Conservation (phyloP, 2,329 filamentous ascomycete species). For the Nothophaeocryptopus gaeumannii region DNA sequence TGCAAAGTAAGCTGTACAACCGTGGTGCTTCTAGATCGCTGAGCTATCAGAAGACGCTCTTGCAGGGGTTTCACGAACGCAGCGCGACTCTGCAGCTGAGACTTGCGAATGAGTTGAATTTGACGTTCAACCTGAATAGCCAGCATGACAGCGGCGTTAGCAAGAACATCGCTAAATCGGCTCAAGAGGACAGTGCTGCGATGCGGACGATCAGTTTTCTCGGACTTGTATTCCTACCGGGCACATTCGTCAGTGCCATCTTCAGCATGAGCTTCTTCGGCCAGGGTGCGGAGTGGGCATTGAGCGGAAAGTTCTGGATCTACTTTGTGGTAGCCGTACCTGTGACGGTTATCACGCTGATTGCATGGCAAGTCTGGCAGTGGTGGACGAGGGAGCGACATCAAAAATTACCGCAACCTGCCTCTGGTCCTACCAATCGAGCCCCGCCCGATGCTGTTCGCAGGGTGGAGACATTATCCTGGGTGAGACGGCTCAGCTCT, state of each 20-base stretch:
- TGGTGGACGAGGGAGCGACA: too few species aligned
- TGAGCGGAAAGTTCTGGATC: conserved; percentile 5
- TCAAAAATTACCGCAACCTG: too few species aligned
- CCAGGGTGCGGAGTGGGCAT: background rate
- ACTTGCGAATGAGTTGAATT: conserved; percentile 6
- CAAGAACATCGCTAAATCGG: conserved; percentile 4
- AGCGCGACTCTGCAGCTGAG: background rate
- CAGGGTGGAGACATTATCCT: too few species aligned
- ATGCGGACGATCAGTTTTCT: conserved; percentile 7
- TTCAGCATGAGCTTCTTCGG: conserved; percentile 13
- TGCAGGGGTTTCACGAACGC: conserved; percentile 5
- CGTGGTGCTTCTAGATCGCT: background rate
- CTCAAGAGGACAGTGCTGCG: conserved; percentile 7
- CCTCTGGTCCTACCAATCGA: too few species aligned
- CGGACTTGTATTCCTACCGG: conserved; percentile 2
- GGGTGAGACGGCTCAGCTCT: too few species aligned
- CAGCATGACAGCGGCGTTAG: background rate
- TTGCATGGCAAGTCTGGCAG: background rate
- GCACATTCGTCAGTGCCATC: conserved; percentile 3
- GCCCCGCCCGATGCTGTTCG: too few species aligned
- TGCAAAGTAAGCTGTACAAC: too few species aligned
- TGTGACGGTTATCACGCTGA: background rate
- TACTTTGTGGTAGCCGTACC: background rate
- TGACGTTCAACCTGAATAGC: background rate
- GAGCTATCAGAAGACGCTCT: conserved; percentile 1